Evolutionary conservation across 2,329 filamentous ascomycete genomes (phyloP).

Genomic region (Trichophaea hybrida): DNA sequence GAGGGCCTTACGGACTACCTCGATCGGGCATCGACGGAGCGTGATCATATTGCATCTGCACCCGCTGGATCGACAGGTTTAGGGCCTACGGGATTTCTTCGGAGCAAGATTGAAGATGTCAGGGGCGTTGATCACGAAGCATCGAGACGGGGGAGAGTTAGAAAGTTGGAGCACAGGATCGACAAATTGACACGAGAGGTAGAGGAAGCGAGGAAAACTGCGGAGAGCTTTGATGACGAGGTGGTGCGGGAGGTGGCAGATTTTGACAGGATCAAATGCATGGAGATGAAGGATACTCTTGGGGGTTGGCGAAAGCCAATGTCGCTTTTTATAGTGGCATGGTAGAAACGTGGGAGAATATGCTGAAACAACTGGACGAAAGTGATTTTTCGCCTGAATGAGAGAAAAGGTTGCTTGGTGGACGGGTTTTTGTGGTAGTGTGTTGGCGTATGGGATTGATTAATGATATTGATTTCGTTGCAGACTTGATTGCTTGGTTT

Average conservation of each 20-base stretch:
- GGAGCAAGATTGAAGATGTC: slow-evolving; percentile 90
- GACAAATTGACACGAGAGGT: slow-evolving; percentile 82
- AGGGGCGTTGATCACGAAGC: slow-evolving; percentile 94
- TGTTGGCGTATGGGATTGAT: too few relatives aligned
- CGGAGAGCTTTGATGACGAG: slow-evolving; percentile 89
- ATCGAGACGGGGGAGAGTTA: slow-evolving; percentile 66
- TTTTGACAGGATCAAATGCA: slow-evolving; percentile 90
- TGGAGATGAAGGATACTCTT: slow-evolving; percentile 80
- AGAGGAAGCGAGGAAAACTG: slow-evolving; percentile 70
- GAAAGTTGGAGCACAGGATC: slow-evolving; percentile 83
- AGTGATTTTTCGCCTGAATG: slow-evolving; percentile 33
- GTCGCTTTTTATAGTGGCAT: slow-evolving; percentile 72
- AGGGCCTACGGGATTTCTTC: slow-evolving; percentile 69
- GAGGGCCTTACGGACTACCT: slow-evolving; percentile 93
- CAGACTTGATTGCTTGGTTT: too few relatives aligned
- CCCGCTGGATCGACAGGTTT: slow-evolving; percentile 32
- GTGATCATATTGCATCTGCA: slow-evolving; percentile 53
- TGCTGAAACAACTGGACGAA: slow-evolving; percentile 75
- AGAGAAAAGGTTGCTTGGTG: too few relatives aligned
- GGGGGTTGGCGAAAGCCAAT: slow-evolving; percentile 70
- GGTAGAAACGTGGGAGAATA: slow-evolving; percentile 73
- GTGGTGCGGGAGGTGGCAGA: slow-evolving; percentile 84
- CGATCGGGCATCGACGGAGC: slow-evolving; percentile 74
- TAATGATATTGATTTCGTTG: too few relatives aligned
- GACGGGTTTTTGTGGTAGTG: too few relatives aligned